Evolutionary conservation across 2,329 filamentous ascomycete genomes (phyloP), one percentile per base, ranked within the genome.

Genomic region (Stagonosporopsis tanaceti): DNA sequence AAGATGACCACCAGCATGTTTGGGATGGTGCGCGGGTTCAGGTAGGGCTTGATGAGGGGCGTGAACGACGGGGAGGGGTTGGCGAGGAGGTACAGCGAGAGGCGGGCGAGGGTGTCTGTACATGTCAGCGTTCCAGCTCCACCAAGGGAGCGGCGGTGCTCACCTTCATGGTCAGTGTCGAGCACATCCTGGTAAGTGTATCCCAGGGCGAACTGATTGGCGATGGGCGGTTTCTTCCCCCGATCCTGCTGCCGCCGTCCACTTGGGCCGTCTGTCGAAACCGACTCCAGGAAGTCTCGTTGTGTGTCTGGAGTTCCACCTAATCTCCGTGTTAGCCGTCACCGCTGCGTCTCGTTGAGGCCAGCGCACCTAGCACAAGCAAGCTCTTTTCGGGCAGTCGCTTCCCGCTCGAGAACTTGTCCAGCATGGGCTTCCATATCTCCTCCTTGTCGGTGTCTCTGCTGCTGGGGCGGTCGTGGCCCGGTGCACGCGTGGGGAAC

Each of bases 121-220:
- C 3, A 11, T 35, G 47, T 71, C 45, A 73, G 62, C n/a, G n/a
- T 27, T 1, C 6, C 5, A 17, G 24, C 30, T 37, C 2, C 25
- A 41, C 12, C 25, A 2, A 6, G 14, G 42, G 20, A 17, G 4
- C 6, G 14, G 7, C n/a, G 12, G 4, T 3, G 70, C 77, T 57
- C 78, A 93, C 91, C 91, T 82, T 97, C 94, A 76, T 96, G 93
- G 74, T 97, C 93, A 54, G 92, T 90, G 77, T 97, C 93, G 35
- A 97, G 83, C 35, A 97, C 92, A 78, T 97, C 92, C 75, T 96
- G 92, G 78, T 97, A 97, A 51, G 93, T 97, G 76, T 97, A 97
- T 48, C 93, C 93, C 58, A 97, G 80, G 11, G 93, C 93, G 77
- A 96, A 97, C 73, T 90, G 90, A 73, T 97, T 97, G 53, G 93